These are phyloP conservation scores for Kodamaea derodonti DNA, from an alignment of 1,139 yeast species.

Conservation along the genomic window DNA sequence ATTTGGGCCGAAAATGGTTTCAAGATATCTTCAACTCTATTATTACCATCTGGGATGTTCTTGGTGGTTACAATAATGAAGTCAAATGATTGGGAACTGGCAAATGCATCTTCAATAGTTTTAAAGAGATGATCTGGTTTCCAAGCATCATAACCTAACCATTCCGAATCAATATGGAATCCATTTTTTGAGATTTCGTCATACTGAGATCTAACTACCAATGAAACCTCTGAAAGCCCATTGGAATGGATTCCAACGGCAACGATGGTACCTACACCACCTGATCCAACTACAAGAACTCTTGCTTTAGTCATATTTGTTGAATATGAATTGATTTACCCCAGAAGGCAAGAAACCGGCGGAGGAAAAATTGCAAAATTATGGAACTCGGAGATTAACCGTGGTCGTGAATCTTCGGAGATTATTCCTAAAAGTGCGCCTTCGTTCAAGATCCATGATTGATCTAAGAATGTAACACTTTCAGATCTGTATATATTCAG, in stretches of 20 bases:
- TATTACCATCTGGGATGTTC: constrained; percentile 64
- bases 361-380: too few species aligned
- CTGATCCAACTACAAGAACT: constrained; percentile 41
- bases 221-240: constrained; percentile 39
- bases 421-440: too few species aligned
- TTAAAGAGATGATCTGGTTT: constrained; percentile 47
- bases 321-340: too few species aligned
- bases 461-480: too few species aligned
- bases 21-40: constrained; percentile 53
- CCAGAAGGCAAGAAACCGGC: too few species aligned
- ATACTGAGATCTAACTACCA: constrained; percentile 66
- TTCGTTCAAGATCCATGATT: too few species aligned
- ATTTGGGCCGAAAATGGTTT: constrained; percentile 47
- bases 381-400: too few species aligned
- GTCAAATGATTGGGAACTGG: constrained; percentile 52
- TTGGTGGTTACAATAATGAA: constrained; percentile 67
- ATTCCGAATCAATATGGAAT: constrained; percentile 54
- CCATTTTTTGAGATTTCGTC: constrained; percentile 50
- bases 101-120: constrained; percentile 43
- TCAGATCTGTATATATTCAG: too few species aligned
- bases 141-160: constrained; percentile 56
- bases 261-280: constrained; percentile 28
- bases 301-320: constrained; percentile 19
- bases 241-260: constrained; percentile 17
- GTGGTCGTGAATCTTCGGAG: too few species aligned